These are phyloP conservation scores for Boletus sensibilis DNA, from an alignment of 768 basidiomycete genomes.

Conservation along the genomic window DNA sequence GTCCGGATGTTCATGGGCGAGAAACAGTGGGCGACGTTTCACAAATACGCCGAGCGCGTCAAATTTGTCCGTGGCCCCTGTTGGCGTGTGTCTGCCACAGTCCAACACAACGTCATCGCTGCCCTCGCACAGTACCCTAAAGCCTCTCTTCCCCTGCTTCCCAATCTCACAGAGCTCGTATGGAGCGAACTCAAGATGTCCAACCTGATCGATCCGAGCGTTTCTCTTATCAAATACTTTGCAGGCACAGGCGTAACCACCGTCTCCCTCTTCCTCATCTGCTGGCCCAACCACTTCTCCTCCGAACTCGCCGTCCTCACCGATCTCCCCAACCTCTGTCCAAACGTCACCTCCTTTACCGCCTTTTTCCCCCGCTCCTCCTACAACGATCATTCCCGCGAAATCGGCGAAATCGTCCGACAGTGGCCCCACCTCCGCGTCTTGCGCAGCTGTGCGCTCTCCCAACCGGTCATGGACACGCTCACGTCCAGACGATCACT, in stretches of 20 bases:
- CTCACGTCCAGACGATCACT: slow-evolving; percentile 10
- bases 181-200: slow-evolving; percentile 29
- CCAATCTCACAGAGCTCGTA: slow-evolving; percentile 23
- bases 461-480: slow-evolving; percentile 22
- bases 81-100: slow-evolving; percentile 13
- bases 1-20: slow-evolving; percentile 27
- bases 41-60: slow-evolving; percentile 26
- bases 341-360: slow-evolving; percentile 29
- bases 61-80: slow-evolving; percentile 24
- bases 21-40: slow-evolving; percentile 28
- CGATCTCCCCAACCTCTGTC: slow-evolving; percentile 20
- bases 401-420: slow-evolving; percentile 25
- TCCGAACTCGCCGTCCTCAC: slow-evolving; percentile 23
- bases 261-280: slow-evolving; percentile 22
- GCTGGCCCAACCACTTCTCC: slow-evolving; percentile 24
- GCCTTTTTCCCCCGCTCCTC: slow-evolving; percentile 27
- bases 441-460: slow-evolving; percentile 21
- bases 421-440: slow-evolving; percentile 20
- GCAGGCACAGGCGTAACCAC: slow-evolving; percentile 19
- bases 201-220: slow-evolving; percentile 20
- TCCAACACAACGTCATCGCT: slow-evolving; percentile 19
- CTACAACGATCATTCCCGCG: slow-evolving; percentile 25
- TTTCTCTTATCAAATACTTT: slow-evolving; percentile 28
- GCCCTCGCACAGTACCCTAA: slow-evolving; percentile 14
- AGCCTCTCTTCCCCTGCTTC: slow-evolving; percentile 23